Base-by-base conservation (phyloP, 805 yeast species). In the Lachancea thermotolerans region DNA sequence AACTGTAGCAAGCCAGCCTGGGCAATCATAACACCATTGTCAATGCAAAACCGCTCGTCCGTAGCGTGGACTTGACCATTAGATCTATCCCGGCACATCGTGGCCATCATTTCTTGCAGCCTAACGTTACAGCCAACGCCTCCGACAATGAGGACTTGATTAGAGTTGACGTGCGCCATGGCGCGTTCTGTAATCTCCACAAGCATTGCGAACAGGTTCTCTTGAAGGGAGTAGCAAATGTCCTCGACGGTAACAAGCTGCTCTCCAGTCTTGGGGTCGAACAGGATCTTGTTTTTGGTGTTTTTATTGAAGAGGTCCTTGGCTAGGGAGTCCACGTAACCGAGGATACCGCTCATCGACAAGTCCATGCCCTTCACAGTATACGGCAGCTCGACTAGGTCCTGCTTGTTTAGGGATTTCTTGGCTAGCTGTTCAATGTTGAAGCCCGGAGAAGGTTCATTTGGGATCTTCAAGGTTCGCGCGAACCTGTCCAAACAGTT, bases 351-450 rank as follows among this genome's bases (percentile, higher is more conserved):
- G 53, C 95, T 85, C 96, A 93, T 87, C 41, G 95, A 85, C 46
- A 93, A 59, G 64, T 93, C 99, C 99, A 93, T 93, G 3, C 99
- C 99, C 64, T 93, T 93, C 12, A 93, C 99, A 0, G 99, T 91
- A 60, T 93, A 93, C 0, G 99, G 99, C 35, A 93, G 68, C 38
- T 79, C 82, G 2, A 91, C 85, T 36, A 82, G 67, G 2, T 42
- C 37, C 4, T 63, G 63, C 52, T 70, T 78, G 42, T 71, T 62
- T 14, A 54, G 55, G 14, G 82, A 81, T 49, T 75, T 73, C 54
- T 81, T 86, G 14, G 99, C 98, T 68, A 93, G 60, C 59, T 87
- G 96, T 66, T 93, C 99, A 53, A 93, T 93, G 60, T 93, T 93
- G 67, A 88, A 93, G 2, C 99, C 99, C 0, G 99, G 99, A 11